Base-by-base conservation (phyloP, 306 rosid genomes). In the Quercus alba region DNA sequence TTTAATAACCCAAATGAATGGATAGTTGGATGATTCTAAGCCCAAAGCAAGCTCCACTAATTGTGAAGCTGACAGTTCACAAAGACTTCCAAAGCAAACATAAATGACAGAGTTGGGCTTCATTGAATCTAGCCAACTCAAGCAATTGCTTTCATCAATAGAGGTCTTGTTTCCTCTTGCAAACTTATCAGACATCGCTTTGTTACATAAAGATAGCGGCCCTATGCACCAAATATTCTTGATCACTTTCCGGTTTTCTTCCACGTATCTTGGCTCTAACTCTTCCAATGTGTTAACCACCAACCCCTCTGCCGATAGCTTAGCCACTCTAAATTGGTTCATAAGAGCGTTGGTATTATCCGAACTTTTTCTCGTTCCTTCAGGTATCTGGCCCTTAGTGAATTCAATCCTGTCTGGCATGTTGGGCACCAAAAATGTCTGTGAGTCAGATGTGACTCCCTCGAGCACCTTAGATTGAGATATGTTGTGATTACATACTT, bases 211-310 rank as follows among this genome's bases (percentile, higher is more conserved):
- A 56, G 89, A 86, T 75, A 88, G 72, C 5, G 90, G 88, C 8
- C 90, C 90, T 30, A 88, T 74, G 71, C 86, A 84, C 92, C 88
- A 84, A 13, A 82, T 0, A 44, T 84, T 51, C n/a, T 68, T 10
- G 6, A 38, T 75, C 52, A 67, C 72, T 67, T 84, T 86, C 76
- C 75, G 81, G 55, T 59, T 84, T 4, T 63, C 91, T 41, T 61
- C 44, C 3, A 61, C 92, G 72, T 86, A 84, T 3, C 44, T 56
- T 21, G 71, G 52, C 80, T 90, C 97, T 64, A 92, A 64, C 75
- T 90, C 97, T 64, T 90, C 90, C 33, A 88, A 92, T 28, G 89
- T 82, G 80, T 92, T 92, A 73, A 92, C 30, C 4, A 85, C 73
- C 30, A 74, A 12, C 33, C 92, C 97, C 41, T 85, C 84, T n/a